These are phyloP conservation scores for Nakazawaea populi DNA, from an alignment of 805 yeast genomes.

Conservation along the genomic window DNA sequence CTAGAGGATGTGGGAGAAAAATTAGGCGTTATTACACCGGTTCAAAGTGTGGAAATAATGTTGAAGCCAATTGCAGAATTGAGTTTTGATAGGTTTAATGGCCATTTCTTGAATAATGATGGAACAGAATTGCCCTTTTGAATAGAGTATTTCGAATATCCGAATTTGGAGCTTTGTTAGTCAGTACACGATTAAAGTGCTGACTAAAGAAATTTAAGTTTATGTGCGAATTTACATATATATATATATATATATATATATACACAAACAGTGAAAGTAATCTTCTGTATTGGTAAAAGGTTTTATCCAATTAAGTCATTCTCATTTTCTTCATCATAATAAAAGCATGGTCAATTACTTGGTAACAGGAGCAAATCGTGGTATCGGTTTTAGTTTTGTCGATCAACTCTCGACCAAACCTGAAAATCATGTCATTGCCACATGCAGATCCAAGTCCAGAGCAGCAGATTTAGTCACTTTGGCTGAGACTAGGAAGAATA, in stretches of 20 bases:
- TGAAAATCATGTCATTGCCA: constrained; percentile 18
- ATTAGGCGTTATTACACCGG: background rate
- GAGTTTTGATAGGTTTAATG: background rate
- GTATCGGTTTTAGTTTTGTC: constrained; percentile 31
- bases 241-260: too few relatives aligned
- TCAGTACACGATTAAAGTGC: too few relatives aligned
- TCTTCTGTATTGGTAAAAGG: too few relatives aligned
- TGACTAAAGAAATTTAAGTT: too few relatives aligned
- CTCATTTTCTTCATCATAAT: background rate
- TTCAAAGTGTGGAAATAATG: background rate
- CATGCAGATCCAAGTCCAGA: constrained; percentile 4
- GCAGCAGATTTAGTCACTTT: constrained; percentile 14
- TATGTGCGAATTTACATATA: too few relatives aligned
- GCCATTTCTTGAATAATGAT: background rate
- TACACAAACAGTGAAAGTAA: too few relatives aligned
- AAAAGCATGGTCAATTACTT: constrained; percentile 17
- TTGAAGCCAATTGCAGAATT: background rate
- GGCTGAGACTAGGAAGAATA: constrained; percentile 12
- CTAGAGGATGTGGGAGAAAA: background rate
- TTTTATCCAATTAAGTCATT: background rate
- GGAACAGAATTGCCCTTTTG: background rate
- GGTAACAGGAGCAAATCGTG: constrained; percentile 38
- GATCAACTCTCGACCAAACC: constrained; percentile 19
- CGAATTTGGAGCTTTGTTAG: background rate
- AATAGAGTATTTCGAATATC: background rate